phyloP scores from a whole-genome alignment of 768 basidiomycete species.

The Russula virescens region DNA sequence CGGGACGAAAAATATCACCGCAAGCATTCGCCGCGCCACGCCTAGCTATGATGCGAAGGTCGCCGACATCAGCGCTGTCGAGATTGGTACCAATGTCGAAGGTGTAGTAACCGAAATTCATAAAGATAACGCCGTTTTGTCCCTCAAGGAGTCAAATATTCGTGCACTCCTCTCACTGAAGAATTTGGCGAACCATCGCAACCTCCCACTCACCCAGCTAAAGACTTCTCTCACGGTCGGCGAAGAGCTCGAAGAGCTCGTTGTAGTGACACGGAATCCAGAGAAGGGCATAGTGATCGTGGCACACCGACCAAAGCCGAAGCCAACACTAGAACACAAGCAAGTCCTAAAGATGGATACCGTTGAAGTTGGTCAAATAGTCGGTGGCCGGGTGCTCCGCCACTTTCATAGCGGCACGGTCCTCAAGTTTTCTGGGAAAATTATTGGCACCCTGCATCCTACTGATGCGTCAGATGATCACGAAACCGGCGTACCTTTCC shows the following conservation, averaged over 20 bases:
- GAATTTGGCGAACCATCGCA: slow-evolving; percentile 77
- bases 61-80: slow-evolving; percentile 63
- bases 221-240: slow-evolving; percentile 57
- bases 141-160: slow-evolving; percentile 60
- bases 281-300: slow-evolving; percentile 86
- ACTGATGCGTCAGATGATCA: slow-evolving; percentile 83
- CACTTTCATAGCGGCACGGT: slow-evolving; percentile 68
- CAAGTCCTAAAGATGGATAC: slow-evolving; percentile 56
- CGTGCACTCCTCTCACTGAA: slow-evolving; percentile 83
- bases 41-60: slow-evolving; percentile 43
- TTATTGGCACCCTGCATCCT: slow-evolving; percentile 74
- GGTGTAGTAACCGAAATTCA: slow-evolving; percentile 78
- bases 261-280: slow-evolving; percentile 83
- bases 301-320: slow-evolving; percentile 61
- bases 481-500: slow-evolving; percentile 49
- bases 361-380: slow-evolving; percentile 62
- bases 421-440: slow-evolving; percentile 64
- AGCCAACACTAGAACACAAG: slow-evolving; percentile 43
- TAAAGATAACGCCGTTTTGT: slow-evolving; percentile 74
- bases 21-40: slow-evolving; percentile 80
- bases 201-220: slow-evolving; percentile 59
- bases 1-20: slow-evolving; percentile 61
- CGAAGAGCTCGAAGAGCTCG: slow-evolving; percentile 66
- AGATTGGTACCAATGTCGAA: slow-evolving; percentile 68
- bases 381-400: slow-evolving; percentile 74